Percentiles rank a stretch among this genome's conserved stretches.
These are phyloP conservation scores for Irpex rosettiformis DNA, from an alignment of 1,284 basidiomycete genomes.

Conservation along the genomic window DNA sequence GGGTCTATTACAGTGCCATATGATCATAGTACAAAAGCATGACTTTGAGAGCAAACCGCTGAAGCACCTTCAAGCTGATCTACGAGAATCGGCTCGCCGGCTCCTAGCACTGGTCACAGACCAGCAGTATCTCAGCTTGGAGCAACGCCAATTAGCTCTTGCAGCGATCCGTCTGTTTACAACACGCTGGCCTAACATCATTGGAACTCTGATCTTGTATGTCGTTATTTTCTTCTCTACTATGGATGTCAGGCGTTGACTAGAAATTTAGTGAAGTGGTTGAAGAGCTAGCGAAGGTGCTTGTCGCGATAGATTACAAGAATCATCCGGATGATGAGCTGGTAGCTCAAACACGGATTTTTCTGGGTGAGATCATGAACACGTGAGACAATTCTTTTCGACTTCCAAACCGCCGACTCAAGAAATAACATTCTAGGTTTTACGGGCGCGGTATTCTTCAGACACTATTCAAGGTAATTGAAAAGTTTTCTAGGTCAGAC, in stretches of 20 bases:
- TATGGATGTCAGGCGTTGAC: background rate
- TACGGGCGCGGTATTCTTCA: slow-evolving; percentile 49
- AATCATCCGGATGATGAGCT: slow-evolving; percentile 51
- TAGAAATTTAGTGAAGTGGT: slow-evolving; percentile 37
- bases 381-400: slow-evolving; percentile 36
- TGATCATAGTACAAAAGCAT: slow-evolving; percentile 66
- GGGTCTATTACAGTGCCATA: slow-evolving; percentile 55
- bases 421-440: slow-evolving; percentile 40
- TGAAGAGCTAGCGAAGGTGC: slow-evolving; percentile 44
- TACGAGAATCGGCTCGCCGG: slow-evolving; percentile 51
- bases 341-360: slow-evolving; percentile 48
- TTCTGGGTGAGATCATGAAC: slow-evolving; percentile 49
- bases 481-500: too few relatives aligned
- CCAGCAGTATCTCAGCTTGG: slow-evolving; percentile 48
- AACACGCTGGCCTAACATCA: slow-evolving; percentile 50
- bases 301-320: slow-evolving; percentile 43
- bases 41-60: slow-evolving; percentile 56
- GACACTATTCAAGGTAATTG: slow-evolving; percentile 51
- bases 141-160: slow-evolving; percentile 59
- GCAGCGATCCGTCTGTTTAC: slow-evolving; percentile 59
- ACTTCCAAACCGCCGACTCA: too few relatives aligned
- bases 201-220: slow-evolving; percentile 52
- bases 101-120: slow-evolving; percentile 47
- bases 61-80: slow-evolving; percentile 45
- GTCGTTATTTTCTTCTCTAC: slow-evolving; percentile 17